Base-by-base conservation (phyloP, 257 asterid genomes). In the Primulina huaijiensis region DNA sequence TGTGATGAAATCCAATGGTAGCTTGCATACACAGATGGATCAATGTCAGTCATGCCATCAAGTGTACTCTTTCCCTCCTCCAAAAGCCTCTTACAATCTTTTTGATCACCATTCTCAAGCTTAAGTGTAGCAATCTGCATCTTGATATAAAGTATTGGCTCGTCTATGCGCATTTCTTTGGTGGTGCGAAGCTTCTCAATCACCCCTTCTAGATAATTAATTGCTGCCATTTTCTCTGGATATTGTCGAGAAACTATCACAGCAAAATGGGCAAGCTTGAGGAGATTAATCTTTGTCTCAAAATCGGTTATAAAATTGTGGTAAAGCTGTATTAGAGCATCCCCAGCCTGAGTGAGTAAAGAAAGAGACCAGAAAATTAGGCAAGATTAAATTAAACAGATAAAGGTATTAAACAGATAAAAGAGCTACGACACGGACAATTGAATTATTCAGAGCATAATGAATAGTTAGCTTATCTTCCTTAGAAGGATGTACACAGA, bases 31-130 rank as follows among this genome's bases (percentile, higher is more conserved):
- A 91, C 99, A 30, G 98, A 81, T 43, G 99, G 99, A 84, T 91
- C 99, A 74, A 94, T 89, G 74, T 89, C 99, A n/a, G 99, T 94
- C 97, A 94, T 89, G 82, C 96, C 88, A 79, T 91, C 95, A 63
- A 94, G 88, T 33, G 97, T 86, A 73, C 88, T 84, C 86, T 91
- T 94, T 57, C 99, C 99, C 73, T 89, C 97, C 2, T 89, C 97
- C 52, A 94, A 71, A 75, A 88, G 92, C 11, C 84, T 86, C 79
- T 94, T 94, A 89, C 95, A 86, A 74, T 85, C 97, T 72, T 94
- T 94, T 65, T 81, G 81, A 76, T 91, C 89, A 72, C 98, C 97
- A 72, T 84, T 90, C 74, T 94, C 97, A 68, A 91, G 99, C 83
- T 89, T 86, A 60, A 81, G 84, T 29, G 80, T 27, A 63, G 90